These are phyloP conservation scores for Penicillium sclerotigenum DNA, from an alignment of 2,329 filamentous ascomycete genomes.

Conservation along the genomic window DNA sequence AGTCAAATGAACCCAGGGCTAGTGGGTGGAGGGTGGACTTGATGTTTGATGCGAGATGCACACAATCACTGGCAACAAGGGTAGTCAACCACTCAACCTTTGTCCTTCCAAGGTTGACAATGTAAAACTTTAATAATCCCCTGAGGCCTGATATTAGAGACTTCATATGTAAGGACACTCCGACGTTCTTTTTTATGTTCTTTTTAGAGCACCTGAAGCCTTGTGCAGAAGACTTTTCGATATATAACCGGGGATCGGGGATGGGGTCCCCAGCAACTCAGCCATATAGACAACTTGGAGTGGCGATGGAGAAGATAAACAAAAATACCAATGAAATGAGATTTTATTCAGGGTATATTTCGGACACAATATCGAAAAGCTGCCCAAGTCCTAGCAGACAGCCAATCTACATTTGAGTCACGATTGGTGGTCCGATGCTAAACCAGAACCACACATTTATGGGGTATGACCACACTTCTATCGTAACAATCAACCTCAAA, in stretches of 20 bases:
- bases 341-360: slow-evolving; percentile 22
- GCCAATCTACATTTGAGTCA: slow-evolving; percentile 2
- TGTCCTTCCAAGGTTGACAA: too few relatives aligned
- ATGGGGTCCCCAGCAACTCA: neutral
- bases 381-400: neutral
- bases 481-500: neutral
- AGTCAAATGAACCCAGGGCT: neutral
- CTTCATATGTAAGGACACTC: too few relatives aligned
- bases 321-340: neutral
- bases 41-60: neutral
- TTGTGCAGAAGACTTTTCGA: too few relatives aligned
- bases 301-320: neutral
- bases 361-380: neutral
- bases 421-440: slow-evolving; percentile 2
- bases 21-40: neutral
- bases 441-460: slow-evolving; percentile 8
- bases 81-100: too few relatives aligned
- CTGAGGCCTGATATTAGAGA: too few relatives aligned
- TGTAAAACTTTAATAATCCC: too few relatives aligned
- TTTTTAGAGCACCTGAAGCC: too few relatives aligned
- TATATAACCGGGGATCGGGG: too few relatives aligned
- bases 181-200: too few relatives aligned
- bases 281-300: neutral
- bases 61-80: neutral
- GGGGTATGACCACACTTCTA: neutral